Conservation (phyloP, 495 filamentous ascomycete species). For the Copromyces sp. region DNA sequence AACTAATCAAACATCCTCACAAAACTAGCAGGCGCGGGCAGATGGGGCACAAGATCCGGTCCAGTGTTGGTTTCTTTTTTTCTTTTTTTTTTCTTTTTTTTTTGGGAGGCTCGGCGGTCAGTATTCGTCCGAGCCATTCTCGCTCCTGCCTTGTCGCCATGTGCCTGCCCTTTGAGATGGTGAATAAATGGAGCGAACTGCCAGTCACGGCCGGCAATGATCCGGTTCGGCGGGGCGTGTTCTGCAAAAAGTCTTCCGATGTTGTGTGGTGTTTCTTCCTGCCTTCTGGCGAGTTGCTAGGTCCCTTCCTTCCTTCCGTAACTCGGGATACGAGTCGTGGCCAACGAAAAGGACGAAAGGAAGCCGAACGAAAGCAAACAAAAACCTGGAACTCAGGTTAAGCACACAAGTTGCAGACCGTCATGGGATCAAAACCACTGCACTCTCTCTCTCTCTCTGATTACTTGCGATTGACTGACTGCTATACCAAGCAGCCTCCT, state of each 20-base stretch:
- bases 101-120: not conserved
- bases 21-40: not conserved
- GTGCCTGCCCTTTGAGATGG: not conserved
- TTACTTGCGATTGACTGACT: not conserved
- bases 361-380: not conserved
- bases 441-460: not conserved
- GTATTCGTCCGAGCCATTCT: not conserved
- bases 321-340: too few relatives aligned
- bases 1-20: not conserved
- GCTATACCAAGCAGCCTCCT: not conserved
- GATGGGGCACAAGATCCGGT: not conserved
- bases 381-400: not conserved
- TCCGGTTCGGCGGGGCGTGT: too few relatives aligned
- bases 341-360: not conserved
- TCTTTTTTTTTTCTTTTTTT: not conserved
- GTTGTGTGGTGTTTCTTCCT: too few relatives aligned
- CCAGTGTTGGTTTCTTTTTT: not conserved
- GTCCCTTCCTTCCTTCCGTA: too few relatives aligned
- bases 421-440: not conserved
- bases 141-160: not conserved
- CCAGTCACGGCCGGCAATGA: not conserved
- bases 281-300: too few relatives aligned
- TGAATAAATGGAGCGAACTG: not conserved
- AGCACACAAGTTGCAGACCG: not conserved
- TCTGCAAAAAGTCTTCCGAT: too few relatives aligned